phyloP scores from a whole-genome alignment of 2,329 filamentous ascomycete species.

The Phialophora verrucosa region DNA sequence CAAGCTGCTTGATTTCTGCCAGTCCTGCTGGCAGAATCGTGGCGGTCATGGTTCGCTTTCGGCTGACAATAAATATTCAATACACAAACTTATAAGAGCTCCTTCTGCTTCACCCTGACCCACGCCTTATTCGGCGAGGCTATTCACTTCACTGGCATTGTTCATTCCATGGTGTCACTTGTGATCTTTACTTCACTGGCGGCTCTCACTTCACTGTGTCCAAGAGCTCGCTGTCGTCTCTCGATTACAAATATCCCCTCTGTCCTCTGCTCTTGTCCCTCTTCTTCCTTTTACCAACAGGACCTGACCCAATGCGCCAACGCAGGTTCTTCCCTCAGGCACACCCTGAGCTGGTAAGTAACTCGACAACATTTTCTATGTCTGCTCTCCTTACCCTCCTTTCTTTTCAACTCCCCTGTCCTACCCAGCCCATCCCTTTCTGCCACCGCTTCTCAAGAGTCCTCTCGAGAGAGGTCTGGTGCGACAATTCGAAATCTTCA shows the following conservation, averaged over 20 bases:
- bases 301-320: slow-evolving; percentile 8
- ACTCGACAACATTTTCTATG: slow-evolving; percentile 11
- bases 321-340: slow-evolving; percentile 9
- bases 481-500: not conserved
- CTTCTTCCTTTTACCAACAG: slow-evolving; percentile 9
- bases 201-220: not conserved
- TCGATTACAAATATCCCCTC: slow-evolving; percentile 5
- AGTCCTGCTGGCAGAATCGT: slow-evolving; percentile 20
- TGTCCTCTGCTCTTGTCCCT: not conserved
- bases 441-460: not conserved
- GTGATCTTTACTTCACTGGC: not conserved
- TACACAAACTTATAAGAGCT: not conserved
- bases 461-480: not conserved
- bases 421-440: slow-evolving; percentile 4
- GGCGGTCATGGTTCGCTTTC: slow-evolving; percentile 34
- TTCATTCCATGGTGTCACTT: not conserved
- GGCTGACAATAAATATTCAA: slow-evolving; percentile 27
- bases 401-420: slow-evolving; percentile 8
- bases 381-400: slow-evolving; percentile 15
- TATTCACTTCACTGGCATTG: not conserved
- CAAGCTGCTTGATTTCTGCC: slow-evolving; percentile 20
- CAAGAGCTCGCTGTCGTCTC: not conserved
- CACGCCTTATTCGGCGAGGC: not conserved
- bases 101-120: slow-evolving; percentile 6
- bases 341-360: slow-evolving; percentile 14